Evolutionary conservation across 202 grass and related monocot genomes (phyloP).

Genomic region (Digitaria exilis): DNA sequence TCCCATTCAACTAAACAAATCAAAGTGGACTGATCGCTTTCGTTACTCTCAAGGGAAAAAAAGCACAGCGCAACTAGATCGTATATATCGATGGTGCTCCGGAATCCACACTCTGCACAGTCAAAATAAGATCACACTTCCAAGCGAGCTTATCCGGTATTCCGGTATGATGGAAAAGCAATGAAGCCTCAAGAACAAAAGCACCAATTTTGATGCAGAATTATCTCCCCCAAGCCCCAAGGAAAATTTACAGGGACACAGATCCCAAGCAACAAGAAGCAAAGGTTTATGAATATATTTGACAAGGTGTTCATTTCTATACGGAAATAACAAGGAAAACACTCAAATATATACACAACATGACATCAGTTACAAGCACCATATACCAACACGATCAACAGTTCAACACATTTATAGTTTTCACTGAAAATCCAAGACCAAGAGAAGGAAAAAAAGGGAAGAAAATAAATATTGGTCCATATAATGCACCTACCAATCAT

Average conservation of each 20-base stretch:
- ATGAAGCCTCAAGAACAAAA: neutral
- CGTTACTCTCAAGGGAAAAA: neutral
- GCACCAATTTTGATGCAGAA: neutral
- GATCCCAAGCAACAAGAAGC: neutral
- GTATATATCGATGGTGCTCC: neutral
- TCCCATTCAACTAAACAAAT: neutral
- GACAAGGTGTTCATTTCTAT: conserved; percentile 25
- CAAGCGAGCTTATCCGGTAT: no score
- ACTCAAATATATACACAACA: neutral
- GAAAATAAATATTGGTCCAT: neutral
- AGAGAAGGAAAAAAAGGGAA: neutral
- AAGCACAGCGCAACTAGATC: neutral
- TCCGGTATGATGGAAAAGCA: no score
- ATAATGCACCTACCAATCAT: conserved; percentile 41
- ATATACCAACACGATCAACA: neutral
- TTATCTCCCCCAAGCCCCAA: neutral
- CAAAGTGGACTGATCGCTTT: neutral
- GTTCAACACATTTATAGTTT: neutral
- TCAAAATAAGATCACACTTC: neutral
- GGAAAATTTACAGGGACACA: neutral
- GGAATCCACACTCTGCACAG: neutral
- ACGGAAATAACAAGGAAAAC: neutral
- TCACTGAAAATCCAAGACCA: conserved; percentile 19
- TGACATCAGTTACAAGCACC: neutral
- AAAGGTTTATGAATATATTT: conserved; percentile 22